Evolutionary conservation across 129 eudicot genomes (phyloP).

Genomic region (Helianthus annuus): HanXRQr2.0-SUNRISE NC_035440.2:17006427-17006926

Average conservation of each 20-base stretch:
- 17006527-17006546: conserved; percentile 77
- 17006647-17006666: conserved; percentile 83
- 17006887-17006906: conserved; percentile 76
- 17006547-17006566: conserved; percentile 89
- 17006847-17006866: conserved; percentile 52
- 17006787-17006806: background rate
- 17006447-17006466: conserved; percentile 95
- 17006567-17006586: conserved; percentile 64
- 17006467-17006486: conserved; percentile 96
- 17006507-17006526: conserved; percentile 87
- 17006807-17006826: conserved; percentile 22
- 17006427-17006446: conserved; percentile 91
- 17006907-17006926: conserved; percentile 62
- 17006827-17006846: conserved; percentile 59
- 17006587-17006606: conserved; percentile 80
- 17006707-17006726: conserved; percentile 73
- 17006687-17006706: conserved; percentile 86
- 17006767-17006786: background rate
- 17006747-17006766: too few species aligned
- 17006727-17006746: conserved; percentile 70
- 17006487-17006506: conserved; percentile 86
- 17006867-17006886: conserved; percentile 64
- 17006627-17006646: conserved; percentile 97
- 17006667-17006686: conserved; percentile 83
- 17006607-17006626: conserved; percentile 93